Percentiles rank a stretch among this genome's conserved stretches.
Conservation (phyloP, 306 rosid species). For the Mimosa bimucronata region DNA sequence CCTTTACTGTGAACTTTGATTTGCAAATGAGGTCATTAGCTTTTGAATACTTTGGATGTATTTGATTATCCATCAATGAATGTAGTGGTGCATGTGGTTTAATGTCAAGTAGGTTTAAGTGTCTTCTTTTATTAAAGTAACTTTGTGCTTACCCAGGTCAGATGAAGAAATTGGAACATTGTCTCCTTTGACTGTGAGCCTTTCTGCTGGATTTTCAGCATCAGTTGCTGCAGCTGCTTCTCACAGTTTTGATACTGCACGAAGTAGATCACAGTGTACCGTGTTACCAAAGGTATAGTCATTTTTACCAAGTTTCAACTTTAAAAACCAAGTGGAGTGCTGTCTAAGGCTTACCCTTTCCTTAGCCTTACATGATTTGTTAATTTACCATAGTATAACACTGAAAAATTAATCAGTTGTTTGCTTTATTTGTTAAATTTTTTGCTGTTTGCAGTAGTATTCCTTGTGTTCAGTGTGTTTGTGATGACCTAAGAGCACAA, state of each 20-base stretch:
- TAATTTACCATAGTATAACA: not conserved
- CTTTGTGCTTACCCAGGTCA: slow-evolving; percentile 57
- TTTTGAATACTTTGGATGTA: slow-evolving; percentile 20
- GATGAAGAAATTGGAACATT: slow-evolving; percentile 73
- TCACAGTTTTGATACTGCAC: slow-evolving; percentile 91
- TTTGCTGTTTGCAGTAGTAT: not conserved
- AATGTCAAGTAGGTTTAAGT: slow-evolving; percentile 16
- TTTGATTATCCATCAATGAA: slow-evolving; percentile 22
- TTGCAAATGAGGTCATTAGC: not conserved
- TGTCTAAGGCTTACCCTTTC: slow-evolving; percentile 16
- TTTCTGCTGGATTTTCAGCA: slow-evolving; percentile 88
- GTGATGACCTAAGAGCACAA: not conserved
- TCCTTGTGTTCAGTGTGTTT: slow-evolving; percentile 1
- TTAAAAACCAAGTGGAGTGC: slow-evolving; percentile 29
- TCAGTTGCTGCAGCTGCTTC: slow-evolving; percentile 93
- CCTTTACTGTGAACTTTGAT: slow-evolving; percentile 17
- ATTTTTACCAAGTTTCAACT: slow-evolving; percentile 6
- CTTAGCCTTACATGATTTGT: slow-evolving; percentile 15
- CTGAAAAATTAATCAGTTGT: slow-evolving; percentile 1
- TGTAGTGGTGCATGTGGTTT: slow-evolving; percentile 22
- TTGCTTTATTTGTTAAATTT: not conserved
- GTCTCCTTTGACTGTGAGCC: slow-evolving; percentile 75
- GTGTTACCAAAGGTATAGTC: slow-evolving; percentile 78
- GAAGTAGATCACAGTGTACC: slow-evolving; percentile 71
- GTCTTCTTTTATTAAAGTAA: slow-evolving; percentile 34